These are phyloP conservation scores for Mortierella claussenii DNA, from an alignment of 192 early-diverging fungal genomes.

Conservation along the genomic window DNA sequence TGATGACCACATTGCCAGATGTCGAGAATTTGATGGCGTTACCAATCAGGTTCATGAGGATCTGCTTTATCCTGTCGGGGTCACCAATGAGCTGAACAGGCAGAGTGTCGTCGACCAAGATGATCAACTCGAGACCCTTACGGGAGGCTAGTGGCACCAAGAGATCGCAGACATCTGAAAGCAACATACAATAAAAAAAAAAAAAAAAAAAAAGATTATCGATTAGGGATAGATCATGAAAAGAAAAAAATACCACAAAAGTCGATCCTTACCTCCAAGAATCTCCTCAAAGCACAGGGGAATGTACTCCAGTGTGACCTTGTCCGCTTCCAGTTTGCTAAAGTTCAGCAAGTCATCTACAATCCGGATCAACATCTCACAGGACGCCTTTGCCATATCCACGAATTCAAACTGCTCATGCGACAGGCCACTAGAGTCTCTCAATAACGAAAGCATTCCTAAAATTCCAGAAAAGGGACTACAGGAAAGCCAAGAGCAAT, in stretches of 20 bases:
- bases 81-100: constrained; percentile 72
- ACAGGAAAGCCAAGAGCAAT: neutral
- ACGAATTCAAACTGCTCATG: constrained; percentile 63
- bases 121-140: constrained; percentile 68
- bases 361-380: constrained; percentile 61
- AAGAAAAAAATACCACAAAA: neutral
- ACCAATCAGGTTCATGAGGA: constrained; percentile 78
- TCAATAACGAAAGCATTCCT: constrained; percentile 59
- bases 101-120: constrained; percentile 66
- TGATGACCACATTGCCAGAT: constrained; percentile 36
- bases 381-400: constrained; percentile 60
- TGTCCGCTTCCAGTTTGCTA: constrained; percentile 60
- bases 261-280: constrained; percentile 37
- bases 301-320: constrained; percentile 57
- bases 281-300: constrained; percentile 57
- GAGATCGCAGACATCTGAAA: constrained; percentile 61
- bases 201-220: neutral
- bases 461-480: constrained; percentile 62
- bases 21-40: constrained; percentile 75
- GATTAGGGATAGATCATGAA: too few relatives aligned
- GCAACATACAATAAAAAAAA: neutral
- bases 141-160: constrained; percentile 70
- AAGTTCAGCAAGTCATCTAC: constrained; percentile 64
- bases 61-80: constrained; percentile 72
- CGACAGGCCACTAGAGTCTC: constrained; percentile 51